These are phyloP conservation scores for Aspergillus japonicus DNA, from an alignment of 2,329 filamentous ascomycete species.

Conservation along the genomic window DNA sequence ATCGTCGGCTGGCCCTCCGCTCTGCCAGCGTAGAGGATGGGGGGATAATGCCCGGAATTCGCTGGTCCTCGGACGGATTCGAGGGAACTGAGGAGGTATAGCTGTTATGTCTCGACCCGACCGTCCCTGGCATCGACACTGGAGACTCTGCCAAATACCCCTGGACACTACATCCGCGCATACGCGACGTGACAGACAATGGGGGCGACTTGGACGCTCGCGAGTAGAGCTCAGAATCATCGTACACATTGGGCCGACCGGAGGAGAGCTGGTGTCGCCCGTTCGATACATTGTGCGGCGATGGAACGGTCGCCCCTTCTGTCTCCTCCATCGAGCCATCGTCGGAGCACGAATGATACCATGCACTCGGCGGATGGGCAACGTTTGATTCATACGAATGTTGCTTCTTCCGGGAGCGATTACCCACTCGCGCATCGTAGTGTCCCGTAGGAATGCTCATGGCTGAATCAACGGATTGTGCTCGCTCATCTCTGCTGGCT, in stretches of 20 bases:
- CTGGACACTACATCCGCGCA: constrained; percentile 36
- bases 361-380: constrained; percentile 8
- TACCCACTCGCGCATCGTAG: constrained; percentile 31
- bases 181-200: constrained; percentile 38
- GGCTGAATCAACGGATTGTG: constrained; percentile 16
- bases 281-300: constrained; percentile 1
- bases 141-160: constrained; percentile 30
- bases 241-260: not conserved
- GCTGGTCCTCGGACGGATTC: constrained; percentile 28
- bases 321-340: constrained; percentile 28
- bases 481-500: not conserved
- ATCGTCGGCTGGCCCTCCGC: constrained; percentile 21
- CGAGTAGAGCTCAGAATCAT: constrained; percentile 23
- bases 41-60: constrained; percentile 16
- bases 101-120: constrained; percentile 35
- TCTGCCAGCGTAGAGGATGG: constrained; percentile 20
- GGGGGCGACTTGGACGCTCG: constrained; percentile 35
- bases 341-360: constrained; percentile 8
- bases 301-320: constrained; percentile 16
- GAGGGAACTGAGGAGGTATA: constrained; percentile 32
- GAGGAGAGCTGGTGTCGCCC: not conserved
- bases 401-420: constrained; percentile 17
- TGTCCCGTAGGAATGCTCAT: constrained; percentile 30
- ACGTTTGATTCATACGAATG: not conserved
- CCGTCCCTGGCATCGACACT: constrained; percentile 26